These are phyloP conservation scores for Leccinum subtestaceum DNA, from an alignment of 768 basidiomycete species.

Conservation along the genomic window DNA sequence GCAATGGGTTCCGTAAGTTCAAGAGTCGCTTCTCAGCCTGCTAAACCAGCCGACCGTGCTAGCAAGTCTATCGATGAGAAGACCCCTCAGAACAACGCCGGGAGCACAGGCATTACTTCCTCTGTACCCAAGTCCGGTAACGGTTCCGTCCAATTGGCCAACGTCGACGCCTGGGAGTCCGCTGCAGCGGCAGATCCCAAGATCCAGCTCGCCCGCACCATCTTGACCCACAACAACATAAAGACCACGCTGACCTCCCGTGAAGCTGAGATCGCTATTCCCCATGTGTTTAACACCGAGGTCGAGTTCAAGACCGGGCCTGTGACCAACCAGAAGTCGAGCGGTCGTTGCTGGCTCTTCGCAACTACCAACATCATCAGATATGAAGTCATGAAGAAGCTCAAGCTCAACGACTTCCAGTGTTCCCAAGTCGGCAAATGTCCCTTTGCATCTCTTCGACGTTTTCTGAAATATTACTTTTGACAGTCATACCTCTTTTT, in stretches of 20 bases:
- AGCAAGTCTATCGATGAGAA: constrained; percentile 29
- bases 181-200: constrained; percentile 54
- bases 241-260: constrained; percentile 62
- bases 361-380: constrained; percentile 86
- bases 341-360: constrained; percentile 95
- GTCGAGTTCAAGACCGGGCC: constrained; percentile 81
- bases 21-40: constrained; percentile 20
- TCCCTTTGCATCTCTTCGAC: not conserved
- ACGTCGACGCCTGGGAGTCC: constrained; percentile 67
- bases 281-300: constrained; percentile 80
- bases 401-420: constrained; percentile 86
- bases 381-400: constrained; percentile 79
- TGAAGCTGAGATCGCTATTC: constrained; percentile 55
- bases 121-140: constrained; percentile 43
- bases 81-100: not conserved
- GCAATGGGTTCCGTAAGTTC: constrained; percentile 28
- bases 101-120: not conserved
- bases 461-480: constrained; percentile 8
- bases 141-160: constrained; percentile 59
- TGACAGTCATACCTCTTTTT: constrained; percentile 85
- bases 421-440: constrained; percentile 67
- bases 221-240: constrained; percentile 70
- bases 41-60: constrained; percentile 16
- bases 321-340: constrained; percentile 82
- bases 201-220: constrained; percentile 69